Evolutionary conservation across 495 filamentous ascomycete species (phyloP).

Genomic region (Aspergillus ostianus): DNA sequence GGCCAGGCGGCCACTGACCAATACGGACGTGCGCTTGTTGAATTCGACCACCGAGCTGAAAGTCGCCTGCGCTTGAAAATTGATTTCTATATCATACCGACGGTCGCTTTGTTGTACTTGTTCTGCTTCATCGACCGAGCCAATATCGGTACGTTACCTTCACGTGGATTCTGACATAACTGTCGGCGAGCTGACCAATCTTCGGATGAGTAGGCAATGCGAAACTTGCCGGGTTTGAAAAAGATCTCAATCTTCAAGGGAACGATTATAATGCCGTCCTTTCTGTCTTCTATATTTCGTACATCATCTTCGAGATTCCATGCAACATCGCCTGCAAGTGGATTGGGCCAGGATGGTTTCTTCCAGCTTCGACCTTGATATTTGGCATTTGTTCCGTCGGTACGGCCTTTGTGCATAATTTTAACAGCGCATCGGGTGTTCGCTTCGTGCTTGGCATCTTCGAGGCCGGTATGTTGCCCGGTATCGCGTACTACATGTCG

Average conservation of each 20-base stretch:
- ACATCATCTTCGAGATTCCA: constrained; percentile 78
- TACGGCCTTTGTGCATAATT: constrained; percentile 48
- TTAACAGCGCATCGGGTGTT: constrained; percentile 41
- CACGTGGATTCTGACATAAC: neutral
- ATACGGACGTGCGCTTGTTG: constrained; percentile 54
- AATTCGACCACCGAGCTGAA: constrained; percentile 60
- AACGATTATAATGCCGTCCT: constrained; percentile 66
- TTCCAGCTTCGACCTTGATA: constrained; percentile 43
- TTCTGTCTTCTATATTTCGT: constrained; percentile 69
- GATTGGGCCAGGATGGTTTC: constrained; percentile 51
- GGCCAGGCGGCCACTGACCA: constrained; percentile 61
- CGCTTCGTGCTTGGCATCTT: constrained; percentile 61
- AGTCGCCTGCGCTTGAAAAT: constrained; percentile 48
- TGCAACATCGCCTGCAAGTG: constrained; percentile 61
- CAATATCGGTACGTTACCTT: constrained; percentile 52
- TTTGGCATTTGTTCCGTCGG: constrained; percentile 50
- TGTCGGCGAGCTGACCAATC: constrained; percentile 13
- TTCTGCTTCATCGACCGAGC: constrained; percentile 59
- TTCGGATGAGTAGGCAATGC: constrained; percentile 28
- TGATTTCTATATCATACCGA: constrained; percentile 47
- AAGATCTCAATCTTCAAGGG: constrained; percentile 50
- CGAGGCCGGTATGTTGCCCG: constrained; percentile 71
- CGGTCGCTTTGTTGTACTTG: constrained; percentile 47
- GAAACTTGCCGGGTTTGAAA: constrained; percentile 38
- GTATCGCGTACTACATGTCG: constrained; percentile 69